Evolutionary conservation across 1,284 basidiomycete species (phyloP), one percentile per base, ranked within the genome.

Genomic region (Trichosporon faecale): DNA sequence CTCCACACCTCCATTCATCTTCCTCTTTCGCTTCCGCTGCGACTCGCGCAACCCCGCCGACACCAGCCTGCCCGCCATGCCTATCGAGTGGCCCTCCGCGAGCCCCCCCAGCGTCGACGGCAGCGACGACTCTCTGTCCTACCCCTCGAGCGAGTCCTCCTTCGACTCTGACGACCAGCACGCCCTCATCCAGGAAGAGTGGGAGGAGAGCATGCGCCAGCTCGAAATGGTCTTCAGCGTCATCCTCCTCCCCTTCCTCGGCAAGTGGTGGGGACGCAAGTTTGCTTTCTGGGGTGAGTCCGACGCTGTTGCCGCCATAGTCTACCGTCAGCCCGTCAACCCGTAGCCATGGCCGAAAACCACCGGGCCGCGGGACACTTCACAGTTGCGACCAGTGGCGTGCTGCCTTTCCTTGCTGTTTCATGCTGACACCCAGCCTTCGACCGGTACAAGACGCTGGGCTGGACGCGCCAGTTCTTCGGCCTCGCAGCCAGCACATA

Each of bases 161-260:
- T 75, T 87, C 78, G 90, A 91, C 80, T 86, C 85, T 7, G 91
- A 92, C 73, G 90, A 90, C 70, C 84, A 89, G 73, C 75, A 77
- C 72, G 88, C 88, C 18, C 85, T 92, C 70, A 91, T 92, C 8
- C 91, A 94, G 82, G 87, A 91, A 77, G 94, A 97, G 85, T 96
- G 94, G 94, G 91, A 94, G 77, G 94, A 96, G 82, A 92, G 90
- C 77, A 78, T 96, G 67, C 85, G 89, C 73, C 93, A 97, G 81
- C 87, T 97, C 63, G 89, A 92, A 78, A 88, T 92, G 76, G 87
- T 96, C 31, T 82, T 93, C 68, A 88, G 91, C 55, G 86, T 94
- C 71, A 89, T 95, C 55, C 85, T 95, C 65, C 85, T 96, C 69
- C 94, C 94, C 2, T 91, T 90, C 84, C 82, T 94, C 71, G 94